Evolutionary conservation across 176 grass and related monocot species (phyloP).

Genomic region (Oryza nivara): DNA sequence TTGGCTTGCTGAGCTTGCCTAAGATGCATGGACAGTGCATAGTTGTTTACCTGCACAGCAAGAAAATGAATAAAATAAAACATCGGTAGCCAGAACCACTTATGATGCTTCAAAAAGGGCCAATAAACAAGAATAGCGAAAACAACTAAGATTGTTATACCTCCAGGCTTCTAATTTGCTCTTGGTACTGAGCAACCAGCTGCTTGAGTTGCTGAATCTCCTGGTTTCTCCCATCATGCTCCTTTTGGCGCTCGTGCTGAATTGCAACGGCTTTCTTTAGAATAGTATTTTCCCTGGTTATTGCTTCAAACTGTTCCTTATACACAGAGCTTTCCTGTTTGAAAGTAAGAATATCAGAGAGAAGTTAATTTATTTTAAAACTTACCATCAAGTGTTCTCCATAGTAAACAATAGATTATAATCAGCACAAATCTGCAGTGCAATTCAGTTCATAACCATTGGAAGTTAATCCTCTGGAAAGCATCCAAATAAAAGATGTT

Average conservation of each 20-base stretch:
- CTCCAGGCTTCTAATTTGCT: constrained; percentile 76
- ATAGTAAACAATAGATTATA: neutral
- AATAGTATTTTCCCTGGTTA: constrained; percentile 61
- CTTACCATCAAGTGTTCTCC: neutral
- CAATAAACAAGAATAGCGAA: neutral
- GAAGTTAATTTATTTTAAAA: neutral
- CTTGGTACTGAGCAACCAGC: constrained; percentile 68
- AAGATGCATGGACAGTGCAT: constrained; percentile 68
- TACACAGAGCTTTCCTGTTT: constrained; percentile 61
- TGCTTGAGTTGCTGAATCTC: constrained; percentile 75
- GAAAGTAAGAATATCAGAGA: neutral
- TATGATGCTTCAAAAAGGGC: neutral
- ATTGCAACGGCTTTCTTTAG: constrained; percentile 83
- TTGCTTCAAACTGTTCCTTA: constrained; percentile 64
- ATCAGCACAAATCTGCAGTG: neutral
- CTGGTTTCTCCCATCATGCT: constrained; percentile 53
- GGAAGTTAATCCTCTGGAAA: neutral
- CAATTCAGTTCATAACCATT: neutral
- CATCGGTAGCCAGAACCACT: neutral
- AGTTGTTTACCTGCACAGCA: constrained; percentile 67
- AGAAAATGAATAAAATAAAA: neutral
- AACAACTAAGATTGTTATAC: constrained; percentile 27
- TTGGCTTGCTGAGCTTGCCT: constrained; percentile 66
- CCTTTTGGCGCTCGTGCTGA: constrained; percentile 72
- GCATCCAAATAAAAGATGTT: neutral